A percentile compares a stretch with the other conserved stretches of the same genome.
These are phyloP conservation scores for Schizochytrium sp. DNA, from an alignment of 108 stramenopile genomes.

Conservation along the genomic window DNA sequence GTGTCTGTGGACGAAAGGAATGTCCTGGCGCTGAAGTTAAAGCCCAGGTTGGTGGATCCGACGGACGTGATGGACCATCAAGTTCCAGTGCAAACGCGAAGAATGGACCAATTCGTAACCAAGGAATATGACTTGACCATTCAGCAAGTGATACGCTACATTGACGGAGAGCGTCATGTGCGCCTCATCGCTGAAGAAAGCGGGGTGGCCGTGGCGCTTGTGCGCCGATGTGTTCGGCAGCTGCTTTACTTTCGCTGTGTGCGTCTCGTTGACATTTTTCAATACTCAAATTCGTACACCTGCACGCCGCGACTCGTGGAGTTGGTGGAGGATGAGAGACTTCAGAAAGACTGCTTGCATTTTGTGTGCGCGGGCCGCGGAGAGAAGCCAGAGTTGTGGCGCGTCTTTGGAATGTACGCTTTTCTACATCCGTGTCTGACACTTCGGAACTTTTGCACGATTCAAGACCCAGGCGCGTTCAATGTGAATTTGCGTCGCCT, in stretches of 20 bases:
- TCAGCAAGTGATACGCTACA: background rate
- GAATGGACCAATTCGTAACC: background rate
- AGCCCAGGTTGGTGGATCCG: background rate
- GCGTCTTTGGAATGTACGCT: background rate
- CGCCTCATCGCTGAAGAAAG: background rate
- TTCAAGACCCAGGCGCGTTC: background rate
- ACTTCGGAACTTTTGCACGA: background rate
- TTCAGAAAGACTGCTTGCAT: background rate
- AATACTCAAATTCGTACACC: background rate
- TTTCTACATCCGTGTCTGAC: background rate
- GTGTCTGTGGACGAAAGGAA: background rate
- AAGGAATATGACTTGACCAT: background rate
- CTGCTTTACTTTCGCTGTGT: background rate
- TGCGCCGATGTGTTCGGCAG: background rate
- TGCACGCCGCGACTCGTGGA: conserved; percentile 14
- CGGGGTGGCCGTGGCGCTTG: conserved; percentile 15
- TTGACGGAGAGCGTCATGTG: background rate
- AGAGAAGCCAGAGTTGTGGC: background rate
- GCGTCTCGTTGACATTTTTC: background rate
- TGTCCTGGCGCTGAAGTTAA: background rate
- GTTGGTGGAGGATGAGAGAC: background rate
- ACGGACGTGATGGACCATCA: background rate
- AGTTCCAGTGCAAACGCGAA: background rate
- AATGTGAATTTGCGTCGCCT: background rate
- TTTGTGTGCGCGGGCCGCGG: background rate